phyloP scores from a whole-genome alignment of 805 yeast species.

The Candida nemodendra region DNA sequence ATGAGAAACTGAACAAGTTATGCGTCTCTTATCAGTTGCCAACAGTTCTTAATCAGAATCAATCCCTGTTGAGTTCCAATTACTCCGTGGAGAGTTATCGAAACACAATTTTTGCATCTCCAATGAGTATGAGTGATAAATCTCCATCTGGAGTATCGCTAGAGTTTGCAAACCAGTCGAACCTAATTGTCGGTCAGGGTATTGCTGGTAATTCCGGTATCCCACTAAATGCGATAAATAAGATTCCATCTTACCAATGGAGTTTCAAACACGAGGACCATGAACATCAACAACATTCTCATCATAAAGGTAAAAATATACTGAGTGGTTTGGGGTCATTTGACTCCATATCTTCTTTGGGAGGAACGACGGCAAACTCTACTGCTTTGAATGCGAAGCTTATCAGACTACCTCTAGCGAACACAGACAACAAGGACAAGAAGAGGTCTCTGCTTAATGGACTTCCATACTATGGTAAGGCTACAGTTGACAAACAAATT shows the following conservation, averaged over 20 bases:
- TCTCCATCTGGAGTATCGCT: slow-evolving; percentile 17
- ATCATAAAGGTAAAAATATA: slow-evolving; percentile 26
- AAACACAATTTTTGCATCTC: slow-evolving; percentile 24
- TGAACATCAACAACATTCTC: slow-evolving; percentile 18
- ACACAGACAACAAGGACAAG: slow-evolving; percentile 13
- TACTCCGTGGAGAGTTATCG: slow-evolving; percentile 22
- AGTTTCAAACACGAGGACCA: slow-evolving; percentile 31
- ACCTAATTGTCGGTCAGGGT: slow-evolving; percentile 34
- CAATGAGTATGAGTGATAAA: slow-evolving; percentile 19
- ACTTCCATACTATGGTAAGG: slow-evolving; percentile 40
- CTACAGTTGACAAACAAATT: slow-evolving; percentile 25
- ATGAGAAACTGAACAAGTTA: slow-evolving; percentile 19
- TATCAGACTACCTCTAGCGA: slow-evolving; percentile 28
- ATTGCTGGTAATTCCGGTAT: slow-evolving; percentile 34
- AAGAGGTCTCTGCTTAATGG: slow-evolving; percentile 36
- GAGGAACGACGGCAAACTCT: slow-evolving; percentile 25
- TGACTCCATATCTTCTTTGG: slow-evolving; percentile 27
- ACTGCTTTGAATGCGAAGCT: slow-evolving; percentile 28
- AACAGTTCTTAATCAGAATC: slow-evolving; percentile 12
- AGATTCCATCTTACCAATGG: slow-evolving; percentile 36
- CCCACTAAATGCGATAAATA: slow-evolving; percentile 30
- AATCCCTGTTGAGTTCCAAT: slow-evolving; percentile 19
- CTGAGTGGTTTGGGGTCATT: slow-evolving; percentile 23
- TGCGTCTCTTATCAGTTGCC: slow-evolving; percentile 25
- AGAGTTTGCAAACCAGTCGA: slow-evolving; percentile 19